phyloP scores from a whole-genome alignment of 116 monocot species.

The Posidonia oceanica region DNA sequence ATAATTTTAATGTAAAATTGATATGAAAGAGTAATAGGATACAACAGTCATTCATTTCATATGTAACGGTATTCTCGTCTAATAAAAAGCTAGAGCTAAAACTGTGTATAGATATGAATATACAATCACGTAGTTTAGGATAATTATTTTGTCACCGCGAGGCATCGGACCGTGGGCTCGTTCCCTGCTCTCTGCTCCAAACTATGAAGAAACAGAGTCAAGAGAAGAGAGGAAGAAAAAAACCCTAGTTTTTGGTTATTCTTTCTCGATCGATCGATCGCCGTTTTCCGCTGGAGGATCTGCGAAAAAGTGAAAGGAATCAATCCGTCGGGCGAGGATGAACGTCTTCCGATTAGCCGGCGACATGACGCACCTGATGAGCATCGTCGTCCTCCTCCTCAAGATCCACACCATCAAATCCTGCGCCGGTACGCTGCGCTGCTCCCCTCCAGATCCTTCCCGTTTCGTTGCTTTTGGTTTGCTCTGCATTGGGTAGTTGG shows the following conservation, averaged over 20 bases:
- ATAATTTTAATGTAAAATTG: no score
- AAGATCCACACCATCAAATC: constrained; percentile 50
- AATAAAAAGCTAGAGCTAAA: no score
- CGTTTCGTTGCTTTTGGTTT: not conserved
- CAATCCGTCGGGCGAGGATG: constrained; percentile 11
- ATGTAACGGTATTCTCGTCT: no score
- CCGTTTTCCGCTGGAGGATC: not conserved
- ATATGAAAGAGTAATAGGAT: no score
- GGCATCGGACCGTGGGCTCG: not conserved
- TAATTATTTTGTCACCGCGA: not conserved
- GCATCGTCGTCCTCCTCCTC: constrained; percentile 35
- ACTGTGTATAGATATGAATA: no score
- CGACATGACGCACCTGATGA: constrained; percentile 45
- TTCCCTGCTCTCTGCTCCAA: not conserved
- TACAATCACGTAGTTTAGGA: no score
- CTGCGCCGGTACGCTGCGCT: constrained; percentile 21
- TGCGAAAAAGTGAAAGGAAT: not conserved
- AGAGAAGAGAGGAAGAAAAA: no score
- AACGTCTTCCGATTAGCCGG: constrained; percentile 36
- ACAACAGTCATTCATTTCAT: no score
- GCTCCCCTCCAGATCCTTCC: not conserved
- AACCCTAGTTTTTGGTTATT: not conserved
- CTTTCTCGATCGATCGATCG: not conserved
- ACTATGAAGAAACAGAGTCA: not conserved
- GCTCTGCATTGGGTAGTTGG: not conserved